A percentile compares a stretch with the other conserved stretches of the same genome.
Evolutionary conservation across 2,329 filamentous ascomycete species (phyloP).

Genomic region (Alternaria triticina): DNA sequence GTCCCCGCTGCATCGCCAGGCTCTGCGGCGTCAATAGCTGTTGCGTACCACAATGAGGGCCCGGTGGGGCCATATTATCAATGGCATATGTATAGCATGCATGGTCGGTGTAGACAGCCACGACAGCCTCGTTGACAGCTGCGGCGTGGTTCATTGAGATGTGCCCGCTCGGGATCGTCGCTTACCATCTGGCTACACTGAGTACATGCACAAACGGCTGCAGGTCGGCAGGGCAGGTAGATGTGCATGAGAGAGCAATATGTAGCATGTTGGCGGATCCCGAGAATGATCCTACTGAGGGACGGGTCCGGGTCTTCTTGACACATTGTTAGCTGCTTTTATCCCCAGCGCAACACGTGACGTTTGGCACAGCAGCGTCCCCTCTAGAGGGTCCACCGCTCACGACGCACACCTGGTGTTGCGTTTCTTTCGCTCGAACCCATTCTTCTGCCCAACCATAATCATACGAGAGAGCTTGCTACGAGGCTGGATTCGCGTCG

Average conservation of each 20-base stretch:
- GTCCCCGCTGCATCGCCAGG: conserved; percentile 18
- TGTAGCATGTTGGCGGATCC: conserved; percentile 19
- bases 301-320: conserved; percentile 14
- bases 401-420: conserved; percentile 27
- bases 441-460: conserved; percentile 14
- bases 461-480: conserved; percentile 20
- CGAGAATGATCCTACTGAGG: conserved; percentile 14
- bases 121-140: conserved; percentile 12
- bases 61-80: conserved; percentile 5
- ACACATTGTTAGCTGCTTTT: conserved; percentile 23
- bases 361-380: conserved; percentile 17
- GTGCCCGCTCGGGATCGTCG: conserved; percentile 5
- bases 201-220: conserved; percentile 24
- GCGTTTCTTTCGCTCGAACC: conserved; percentile 23
- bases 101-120: conserved; percentile 5
- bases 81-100: background rate
- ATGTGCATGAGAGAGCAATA: conserved; percentile 13
- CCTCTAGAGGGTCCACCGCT: conserved; percentile 18
- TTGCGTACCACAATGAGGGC: background rate
- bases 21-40: conserved; percentile 2
- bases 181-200: conserved; percentile 15
- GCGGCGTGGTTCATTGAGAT: background rate
- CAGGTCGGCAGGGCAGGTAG: conserved; percentile 12
- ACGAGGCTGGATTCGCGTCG: conserved; percentile 35
- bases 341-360: conserved; percentile 23